These are phyloP conservation scores for Naematelia aurantialba DNA, from an alignment of 768 basidiomycete genomes.

Conservation along the genomic window DNA sequence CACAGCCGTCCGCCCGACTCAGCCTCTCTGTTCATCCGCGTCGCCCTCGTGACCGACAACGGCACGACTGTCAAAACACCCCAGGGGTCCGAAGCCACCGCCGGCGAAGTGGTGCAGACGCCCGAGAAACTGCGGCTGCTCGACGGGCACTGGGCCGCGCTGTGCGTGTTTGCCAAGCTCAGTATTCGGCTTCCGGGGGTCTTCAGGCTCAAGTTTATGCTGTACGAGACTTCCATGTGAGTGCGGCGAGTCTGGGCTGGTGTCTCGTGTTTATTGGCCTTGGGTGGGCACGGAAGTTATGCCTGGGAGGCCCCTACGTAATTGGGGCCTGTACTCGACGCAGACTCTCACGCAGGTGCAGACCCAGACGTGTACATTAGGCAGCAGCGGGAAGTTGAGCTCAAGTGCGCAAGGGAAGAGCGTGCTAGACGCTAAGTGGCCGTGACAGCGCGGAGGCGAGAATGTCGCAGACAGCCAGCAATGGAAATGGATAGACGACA, in stretches of 20 bases:
- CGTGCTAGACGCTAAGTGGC: no score
- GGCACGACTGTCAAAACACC: conserved; percentile 37
- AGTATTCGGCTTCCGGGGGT: conserved; percentile 47
- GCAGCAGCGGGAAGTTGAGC: no score
- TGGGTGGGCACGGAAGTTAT: no score
- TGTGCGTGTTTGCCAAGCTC: conserved; percentile 51
- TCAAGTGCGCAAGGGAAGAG: no score
- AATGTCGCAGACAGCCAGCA: no score
- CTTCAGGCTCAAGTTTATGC: conserved; percentile 45
- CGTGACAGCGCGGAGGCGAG: no score
- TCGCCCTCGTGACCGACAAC: conserved; percentile 39
- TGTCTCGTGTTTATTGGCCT: not conserved
- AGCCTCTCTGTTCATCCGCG: conserved; percentile 46
- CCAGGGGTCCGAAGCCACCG: conserved; percentile 46
- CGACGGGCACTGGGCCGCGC: conserved; percentile 37
- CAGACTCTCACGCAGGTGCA: no score
- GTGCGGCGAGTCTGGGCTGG: conserved; percentile 10
- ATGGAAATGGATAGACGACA: no score
- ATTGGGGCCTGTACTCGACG: no score
- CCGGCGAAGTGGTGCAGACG: conserved; percentile 48
- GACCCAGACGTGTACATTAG: no score
- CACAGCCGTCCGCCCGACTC: conserved; percentile 36
- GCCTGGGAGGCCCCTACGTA: no score
- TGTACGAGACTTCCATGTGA: conserved; percentile 48
- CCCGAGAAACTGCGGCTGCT: conserved; percentile 44